These are phyloP conservation scores for Phascolomyces articulosus DNA, from an alignment of 371 early-diverging fungal species.

Conservation along the genomic window DNA sequence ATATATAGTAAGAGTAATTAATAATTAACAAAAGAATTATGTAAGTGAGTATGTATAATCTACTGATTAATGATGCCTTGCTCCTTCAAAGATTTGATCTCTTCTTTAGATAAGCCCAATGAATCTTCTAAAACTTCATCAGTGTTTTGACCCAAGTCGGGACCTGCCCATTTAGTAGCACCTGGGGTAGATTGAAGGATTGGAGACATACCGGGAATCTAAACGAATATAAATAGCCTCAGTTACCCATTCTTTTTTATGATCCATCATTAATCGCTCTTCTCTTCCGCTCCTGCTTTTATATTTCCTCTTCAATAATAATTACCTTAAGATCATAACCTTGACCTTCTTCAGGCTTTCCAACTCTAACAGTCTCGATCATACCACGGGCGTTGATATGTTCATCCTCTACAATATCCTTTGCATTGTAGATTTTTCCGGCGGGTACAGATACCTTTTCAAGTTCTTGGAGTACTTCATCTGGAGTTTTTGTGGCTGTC, in stretches of 20 bases:
- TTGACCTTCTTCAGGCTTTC: constrained; percentile 36
- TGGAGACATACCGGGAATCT: constrained; percentile 56
- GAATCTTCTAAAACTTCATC: constrained; percentile 35
- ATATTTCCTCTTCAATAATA: neutral
- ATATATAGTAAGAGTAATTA: too few species aligned
- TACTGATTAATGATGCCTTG: constrained; percentile 27
- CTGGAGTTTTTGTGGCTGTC: constrained; percentile 41
- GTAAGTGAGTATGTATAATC: too few species aligned
- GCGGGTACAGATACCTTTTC: constrained; percentile 51
- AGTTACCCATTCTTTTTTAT: neutral
- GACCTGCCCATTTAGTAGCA: constrained; percentile 54
- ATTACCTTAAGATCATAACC: constrained; percentile 48
- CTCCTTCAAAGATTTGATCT: constrained; percentile 29
- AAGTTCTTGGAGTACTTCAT: constrained; percentile 47
- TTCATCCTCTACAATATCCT: constrained; percentile 56
- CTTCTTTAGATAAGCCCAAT: constrained; percentile 27
- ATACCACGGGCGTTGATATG: constrained; percentile 56
- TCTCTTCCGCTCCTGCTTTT: neutral
- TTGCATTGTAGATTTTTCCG: constrained; percentile 59
- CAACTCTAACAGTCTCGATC: constrained; percentile 49
- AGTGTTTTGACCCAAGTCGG: constrained; percentile 56
- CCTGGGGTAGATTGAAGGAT: constrained; percentile 52
- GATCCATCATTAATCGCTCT: too few species aligned
- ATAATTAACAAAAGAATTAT: too few species aligned
- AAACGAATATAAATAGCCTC: neutral